Evolutionary conservation across 805 yeast genomes (phyloP).

Genomic region (Yamadazyma nakazawae): DNA sequence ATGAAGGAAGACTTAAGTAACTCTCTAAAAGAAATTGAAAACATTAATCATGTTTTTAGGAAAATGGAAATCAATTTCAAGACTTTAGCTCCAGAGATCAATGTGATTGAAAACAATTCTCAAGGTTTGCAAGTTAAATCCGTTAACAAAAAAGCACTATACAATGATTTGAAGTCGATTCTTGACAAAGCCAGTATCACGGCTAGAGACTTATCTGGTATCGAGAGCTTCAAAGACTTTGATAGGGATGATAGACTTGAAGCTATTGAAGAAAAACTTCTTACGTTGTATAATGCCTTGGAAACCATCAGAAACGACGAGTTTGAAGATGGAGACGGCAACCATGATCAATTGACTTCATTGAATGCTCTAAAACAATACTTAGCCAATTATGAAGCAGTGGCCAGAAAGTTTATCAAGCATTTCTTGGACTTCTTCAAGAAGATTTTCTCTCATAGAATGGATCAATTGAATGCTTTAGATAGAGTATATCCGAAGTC

Average conservation of each 20-base stretch:
- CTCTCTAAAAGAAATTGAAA: constrained; percentile 35
- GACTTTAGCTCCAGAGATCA: constrained; percentile 58
- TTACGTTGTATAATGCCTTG: constrained; percentile 60
- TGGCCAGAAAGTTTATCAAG: constrained; percentile 48
- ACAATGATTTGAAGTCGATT: constrained; percentile 65
- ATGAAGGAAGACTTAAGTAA: constrained; percentile 31
- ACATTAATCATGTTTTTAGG: constrained; percentile 35
- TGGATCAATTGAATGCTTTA: constrained; percentile 31
- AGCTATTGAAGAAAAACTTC: constrained; percentile 52
- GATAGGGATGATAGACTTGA: constrained; percentile 42
- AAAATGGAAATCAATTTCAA: constrained; percentile 39
- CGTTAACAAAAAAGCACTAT: constrained; percentile 73
- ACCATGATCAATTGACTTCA: constrained; percentile 42
- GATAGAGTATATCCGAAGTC: constrained; percentile 21
- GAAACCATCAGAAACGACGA: constrained; percentile 46
- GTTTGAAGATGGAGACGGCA: constrained; percentile 35
- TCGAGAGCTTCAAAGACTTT: constrained; percentile 49
- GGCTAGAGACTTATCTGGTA: constrained; percentile 46
- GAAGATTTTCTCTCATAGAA: constrained; percentile 25
- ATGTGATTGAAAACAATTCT: constrained; percentile 67
- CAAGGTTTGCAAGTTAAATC: constrained; percentile 82
- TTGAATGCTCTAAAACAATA: constrained; percentile 75
- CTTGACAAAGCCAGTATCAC: constrained; percentile 69
- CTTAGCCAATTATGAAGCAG: constrained; percentile 54
- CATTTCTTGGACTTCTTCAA: constrained; percentile 40